A percentile compares a stretch with the other conserved stretches of the same genome.
phyloP scores from a whole-genome alignment of 176 grass and related monocot genomes.

The sorghum (Sorghum bicolor) region DNA sequence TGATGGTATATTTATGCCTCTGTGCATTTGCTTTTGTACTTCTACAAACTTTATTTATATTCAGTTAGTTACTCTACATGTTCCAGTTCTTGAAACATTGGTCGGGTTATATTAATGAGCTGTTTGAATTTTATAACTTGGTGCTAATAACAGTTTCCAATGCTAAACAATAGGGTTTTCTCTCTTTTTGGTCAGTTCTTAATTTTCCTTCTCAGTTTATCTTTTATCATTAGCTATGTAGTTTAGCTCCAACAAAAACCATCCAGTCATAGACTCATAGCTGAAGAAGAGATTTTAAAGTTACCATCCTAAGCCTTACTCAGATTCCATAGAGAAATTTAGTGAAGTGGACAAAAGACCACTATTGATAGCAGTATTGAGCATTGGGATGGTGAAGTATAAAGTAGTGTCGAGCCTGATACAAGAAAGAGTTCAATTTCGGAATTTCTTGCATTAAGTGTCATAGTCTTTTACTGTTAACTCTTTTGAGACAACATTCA shows the following conservation, averaged over 20 bases:
- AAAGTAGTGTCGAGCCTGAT: neutral
- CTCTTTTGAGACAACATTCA: neutral
- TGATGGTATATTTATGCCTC: conserved; percentile 49
- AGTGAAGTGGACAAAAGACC: neutral
- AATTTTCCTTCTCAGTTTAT: neutral
- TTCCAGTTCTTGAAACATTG: neutral
- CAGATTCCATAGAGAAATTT: neutral
- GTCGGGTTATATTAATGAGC: neutral
- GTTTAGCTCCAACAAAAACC: neutral
- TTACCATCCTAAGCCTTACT: neutral
- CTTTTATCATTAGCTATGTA: neutral
- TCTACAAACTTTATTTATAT: neutral
- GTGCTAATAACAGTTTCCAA: neutral
- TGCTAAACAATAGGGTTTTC: neutral
- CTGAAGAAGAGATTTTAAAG: neutral
- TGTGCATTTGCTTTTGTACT: neutral
- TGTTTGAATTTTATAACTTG: neutral
- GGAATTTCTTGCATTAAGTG: neutral
- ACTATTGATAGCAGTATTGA: neutral
- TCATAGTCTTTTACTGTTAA: neutral
- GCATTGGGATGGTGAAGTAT: neutral
- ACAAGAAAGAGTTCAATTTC: neutral
- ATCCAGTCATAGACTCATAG: neutral
- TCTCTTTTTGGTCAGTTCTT: neutral
- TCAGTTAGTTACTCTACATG: neutral